Conservation (phyloP, 163 green algal species). For the Chlamydomonas reinhardtii region DNA sequence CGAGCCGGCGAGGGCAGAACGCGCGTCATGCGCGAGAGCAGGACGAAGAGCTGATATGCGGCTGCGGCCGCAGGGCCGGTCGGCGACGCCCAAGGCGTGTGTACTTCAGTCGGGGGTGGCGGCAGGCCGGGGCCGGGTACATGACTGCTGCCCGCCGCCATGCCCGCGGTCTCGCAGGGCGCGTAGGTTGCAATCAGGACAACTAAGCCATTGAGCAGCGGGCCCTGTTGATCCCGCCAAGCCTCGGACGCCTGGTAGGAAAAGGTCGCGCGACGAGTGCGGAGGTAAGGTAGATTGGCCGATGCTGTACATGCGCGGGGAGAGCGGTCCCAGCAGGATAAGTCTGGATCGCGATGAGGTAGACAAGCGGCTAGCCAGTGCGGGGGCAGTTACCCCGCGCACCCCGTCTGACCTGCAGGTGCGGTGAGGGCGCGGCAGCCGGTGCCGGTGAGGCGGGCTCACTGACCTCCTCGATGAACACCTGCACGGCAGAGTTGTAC, state of each 20-base stretch:
- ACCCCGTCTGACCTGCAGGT: not conserved
- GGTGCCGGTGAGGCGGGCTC: not conserved
- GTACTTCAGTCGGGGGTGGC: not conserved
- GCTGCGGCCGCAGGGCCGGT: not conserved
- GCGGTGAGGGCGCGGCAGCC: not conserved
- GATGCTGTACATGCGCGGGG: no score
- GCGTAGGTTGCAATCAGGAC: slow-evolving; percentile 32
- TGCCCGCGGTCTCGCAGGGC: not conserved
- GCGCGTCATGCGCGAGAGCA: not conserved
- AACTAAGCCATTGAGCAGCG: not conserved
- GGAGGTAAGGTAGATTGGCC: no score
- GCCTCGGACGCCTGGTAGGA: not conserved
- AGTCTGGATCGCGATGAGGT: no score
- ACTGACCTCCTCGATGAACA: slow-evolving; percentile 32
- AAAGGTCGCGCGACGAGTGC: no score
- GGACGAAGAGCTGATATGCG: not conserved
- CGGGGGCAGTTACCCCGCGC: no score
- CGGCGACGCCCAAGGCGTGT: slow-evolving; percentile 15
- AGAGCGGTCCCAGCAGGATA: no score
- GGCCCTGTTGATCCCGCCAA: slow-evolving; percentile 7
- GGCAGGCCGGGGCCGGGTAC: slow-evolving; percentile 11
- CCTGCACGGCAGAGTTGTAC: not conserved
- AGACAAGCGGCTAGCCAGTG: no score
- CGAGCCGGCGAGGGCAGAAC: not conserved
- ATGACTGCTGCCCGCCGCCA: not conserved